phyloP scores from a whole-genome alignment of 2,329 filamentous ascomycete genomes.

The Didymella pinodella region DNA sequence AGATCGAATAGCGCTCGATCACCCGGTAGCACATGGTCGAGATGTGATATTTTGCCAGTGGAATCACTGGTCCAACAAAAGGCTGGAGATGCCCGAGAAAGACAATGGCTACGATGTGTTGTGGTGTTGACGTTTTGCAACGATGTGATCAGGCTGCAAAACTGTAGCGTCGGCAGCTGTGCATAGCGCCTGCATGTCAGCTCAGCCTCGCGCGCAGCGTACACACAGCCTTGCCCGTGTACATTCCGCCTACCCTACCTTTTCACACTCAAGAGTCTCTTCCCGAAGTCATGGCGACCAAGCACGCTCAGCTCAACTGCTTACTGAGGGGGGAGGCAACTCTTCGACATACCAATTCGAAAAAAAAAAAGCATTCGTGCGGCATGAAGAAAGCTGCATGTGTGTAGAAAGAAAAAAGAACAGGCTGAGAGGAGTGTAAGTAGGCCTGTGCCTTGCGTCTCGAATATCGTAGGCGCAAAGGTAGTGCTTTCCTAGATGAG shows the following conservation, averaged over 20 bases:
- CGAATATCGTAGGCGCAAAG: no score
- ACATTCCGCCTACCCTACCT: neutral
- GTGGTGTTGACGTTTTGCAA: neutral
- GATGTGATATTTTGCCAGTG: neutral
- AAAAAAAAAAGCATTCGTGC: no score
- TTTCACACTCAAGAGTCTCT: no score
- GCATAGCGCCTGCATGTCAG: neutral
- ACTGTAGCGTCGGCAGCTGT: neutral
- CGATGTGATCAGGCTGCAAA: neutral
- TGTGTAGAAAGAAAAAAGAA: no score
- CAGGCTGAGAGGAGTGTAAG: no score
- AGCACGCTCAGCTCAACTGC: neutral
- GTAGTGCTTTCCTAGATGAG: no score
- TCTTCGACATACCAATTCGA: no score
- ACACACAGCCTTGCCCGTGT: neutral
- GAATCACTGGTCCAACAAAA: neutral
- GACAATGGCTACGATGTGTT: slow-evolving; percentile 56
- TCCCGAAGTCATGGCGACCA: neutral
- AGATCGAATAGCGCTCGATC: slow-evolving; percentile 84
- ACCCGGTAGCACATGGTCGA: slow-evolving; percentile 84
- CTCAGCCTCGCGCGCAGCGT: neutral
- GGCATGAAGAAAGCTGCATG: no score
- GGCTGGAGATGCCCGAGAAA: neutral
- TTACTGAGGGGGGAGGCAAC: no score
- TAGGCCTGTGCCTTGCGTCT: no score